Evolutionary conservation across 768 basidiomycete genomes (phyloP), one percentile per base, ranked within the genome.

Genomic region (Lactarius indigo): DNA sequence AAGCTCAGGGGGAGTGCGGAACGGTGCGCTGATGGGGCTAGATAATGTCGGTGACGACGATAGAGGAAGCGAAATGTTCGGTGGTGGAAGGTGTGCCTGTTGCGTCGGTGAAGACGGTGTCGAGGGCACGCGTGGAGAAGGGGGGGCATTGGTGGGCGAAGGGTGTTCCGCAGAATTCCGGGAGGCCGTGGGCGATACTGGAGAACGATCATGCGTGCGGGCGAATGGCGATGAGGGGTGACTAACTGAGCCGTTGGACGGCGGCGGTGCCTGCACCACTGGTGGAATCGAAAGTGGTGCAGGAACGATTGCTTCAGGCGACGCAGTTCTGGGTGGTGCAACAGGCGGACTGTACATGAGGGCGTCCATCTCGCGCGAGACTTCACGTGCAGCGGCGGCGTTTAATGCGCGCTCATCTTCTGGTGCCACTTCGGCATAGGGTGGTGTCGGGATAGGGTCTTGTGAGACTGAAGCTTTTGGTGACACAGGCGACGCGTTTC

Each of bases 301-400:
- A 81, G 82, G 55, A 57, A 73, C 61, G 31, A 76, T 57, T 71
- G 78, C 69, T 7, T 59, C 37, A 17, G 52, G 41, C 1, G 66
- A 31, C 12, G 50, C 26, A 20, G 31, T 37, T 28, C 28, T 64
- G 23, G 70, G 71, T 69, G 65, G 41, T 63, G 61, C 68, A 66
- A 26, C 15, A 42, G 73, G 72, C 1, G 80, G 73, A 63, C 69
- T 76, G 68, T 80, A 82, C 64, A 78, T 80, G 20, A 90, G 75
- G 23, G 84, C 79, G 64, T 89, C 86, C 58, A 90, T 71, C 72
- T 90, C 90, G 15, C 84, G 82, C 15, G 83, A 83, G 1, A 92
- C 81, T 73, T 89, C 89, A 20, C 85, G 81, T 5, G 88, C 88
- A 31, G 87, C 89, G 20, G 89, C 90, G 1, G 84, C 85, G 69